phyloP scores from a whole-genome alignment of 371 early-diverging fungal species.

The Saksenaea oblongispora region DNA sequence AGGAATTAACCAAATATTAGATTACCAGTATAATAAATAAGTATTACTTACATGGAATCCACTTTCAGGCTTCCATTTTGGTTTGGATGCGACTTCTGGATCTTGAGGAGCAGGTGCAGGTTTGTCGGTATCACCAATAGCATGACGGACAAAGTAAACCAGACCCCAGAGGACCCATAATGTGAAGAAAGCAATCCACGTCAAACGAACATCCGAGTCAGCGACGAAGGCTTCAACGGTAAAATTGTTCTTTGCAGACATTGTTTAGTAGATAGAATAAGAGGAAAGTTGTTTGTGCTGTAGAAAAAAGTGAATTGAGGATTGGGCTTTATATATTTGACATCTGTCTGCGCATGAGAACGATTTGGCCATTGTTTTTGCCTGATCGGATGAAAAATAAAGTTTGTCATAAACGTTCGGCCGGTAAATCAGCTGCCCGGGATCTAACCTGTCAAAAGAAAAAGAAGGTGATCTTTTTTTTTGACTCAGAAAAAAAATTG shows the following conservation, averaged over 20 bases:
- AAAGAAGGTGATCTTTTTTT: neutral
- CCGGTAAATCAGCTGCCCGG: slow-evolving; percentile 1
- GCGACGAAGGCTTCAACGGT: slow-evolving; percentile 22
- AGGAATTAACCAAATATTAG: neutral
- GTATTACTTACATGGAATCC: slow-evolving; percentile 7
- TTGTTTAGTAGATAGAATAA: neutral
- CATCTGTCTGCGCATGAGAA: neutral
- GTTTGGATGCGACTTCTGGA: slow-evolving; percentile 15
- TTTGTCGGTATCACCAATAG: slow-evolving; percentile 13
- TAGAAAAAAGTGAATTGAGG: neutral
- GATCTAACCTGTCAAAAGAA: neutral
- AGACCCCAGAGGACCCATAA: slow-evolving; percentile 35
- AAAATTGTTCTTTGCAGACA: neutral
- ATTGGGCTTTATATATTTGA: neutral
- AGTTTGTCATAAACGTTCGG: neutral
- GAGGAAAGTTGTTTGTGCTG: neutral
- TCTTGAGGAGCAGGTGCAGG: slow-evolving; percentile 28
- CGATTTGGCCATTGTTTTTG: neutral
- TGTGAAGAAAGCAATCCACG: slow-evolving; percentile 42
- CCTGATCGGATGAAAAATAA: neutral
- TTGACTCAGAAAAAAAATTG: neutral
- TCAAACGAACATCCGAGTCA: slow-evolving; percentile 24
- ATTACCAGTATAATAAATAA: neutral
- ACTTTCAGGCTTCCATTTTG: slow-evolving; percentile 10
- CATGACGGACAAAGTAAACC: slow-evolving; percentile 25